Base-by-base conservation (phyloP, 805 yeast genomes). In the Saturnispora saitoi region DNA sequence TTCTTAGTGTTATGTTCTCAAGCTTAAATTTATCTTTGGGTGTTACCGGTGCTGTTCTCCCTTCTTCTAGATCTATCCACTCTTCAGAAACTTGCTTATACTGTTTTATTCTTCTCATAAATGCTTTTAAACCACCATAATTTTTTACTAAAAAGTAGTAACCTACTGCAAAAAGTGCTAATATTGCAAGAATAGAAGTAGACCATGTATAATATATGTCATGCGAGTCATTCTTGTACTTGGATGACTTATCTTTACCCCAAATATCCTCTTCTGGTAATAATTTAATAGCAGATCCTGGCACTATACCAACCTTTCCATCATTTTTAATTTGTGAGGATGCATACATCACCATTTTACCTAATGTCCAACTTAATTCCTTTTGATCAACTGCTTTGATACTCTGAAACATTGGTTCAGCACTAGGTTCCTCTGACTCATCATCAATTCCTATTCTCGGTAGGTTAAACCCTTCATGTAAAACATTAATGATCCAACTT, bases 361-460 rank as follows among this genome's bases (percentile, higher is more conserved):
- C 99, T 32, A 93, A 63, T 0, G 98, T 91, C 99, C 99, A 93
- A 0, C 96, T 85, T 15, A 93, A 69, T 56, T 93, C 99, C 4
- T 80, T 78, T 2, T 95, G 96, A 51, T 86, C 76, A 30, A 93
- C 78, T 15, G 81, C 73, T 48, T 83, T 81, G 0, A 93, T 89
- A 51, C 95, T 83, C 64, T 84, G 88, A 65, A 93, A 89, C 37
- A 51, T 44, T 17, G 58, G 55, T 37, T 54, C 59, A n/a, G 53
- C 53, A 24, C 55, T 50, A n/a, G 56, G 47, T 32, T 58, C 60
- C 6, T 29, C 32, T 20, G 7, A 8, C 17, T 17, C 43, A 26
- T 58, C 63, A 15, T 82, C 87, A 43, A 79, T 56, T 5, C 76
- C 87, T 4, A 78, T 66, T 52, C 90, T 64, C 1, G 99, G 98